These are phyloP conservation scores for Thymus quinquecostatus DNA, from an alignment of 257 asterid species.

Conservation along the genomic window DNA sequence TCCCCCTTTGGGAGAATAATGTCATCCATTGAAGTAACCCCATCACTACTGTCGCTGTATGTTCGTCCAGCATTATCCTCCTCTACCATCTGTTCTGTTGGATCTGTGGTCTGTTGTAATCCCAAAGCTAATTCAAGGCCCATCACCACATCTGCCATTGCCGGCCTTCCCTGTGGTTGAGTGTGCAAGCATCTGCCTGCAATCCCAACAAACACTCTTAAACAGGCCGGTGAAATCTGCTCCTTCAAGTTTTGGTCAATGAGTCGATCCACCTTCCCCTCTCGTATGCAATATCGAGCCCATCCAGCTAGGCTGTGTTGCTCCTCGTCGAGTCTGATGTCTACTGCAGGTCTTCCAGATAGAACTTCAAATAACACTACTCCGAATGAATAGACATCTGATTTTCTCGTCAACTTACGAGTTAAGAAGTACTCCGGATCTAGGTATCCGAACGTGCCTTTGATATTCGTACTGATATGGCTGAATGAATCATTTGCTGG, in stretches of 20 bases:
- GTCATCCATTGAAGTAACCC: constrained; percentile 51
- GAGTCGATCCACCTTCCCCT: constrained; percentile 54
- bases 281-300: constrained; percentile 63
- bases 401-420: constrained; percentile 53
- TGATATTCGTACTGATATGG: constrained; percentile 57
- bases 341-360: constrained; percentile 65
- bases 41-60: constrained; percentile 54
- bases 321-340: constrained; percentile 55
- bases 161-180: constrained; percentile 62
- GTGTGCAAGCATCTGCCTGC: constrained; percentile 64
- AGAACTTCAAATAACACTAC: constrained; percentile 71
- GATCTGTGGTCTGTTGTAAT: constrained; percentile 44
- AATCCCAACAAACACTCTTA: constrained; percentile 56
- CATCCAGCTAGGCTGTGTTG: constrained; percentile 60
- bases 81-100: constrained; percentile 41
- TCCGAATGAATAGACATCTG: constrained; percentile 74
- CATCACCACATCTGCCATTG: constrained; percentile 66
- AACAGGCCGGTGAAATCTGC: constrained; percentile 55
- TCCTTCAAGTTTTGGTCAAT: constrained; percentile 50
- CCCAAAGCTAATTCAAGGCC: constrained; percentile 53
- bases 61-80: constrained; percentile 41
- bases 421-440: constrained; percentile 73
- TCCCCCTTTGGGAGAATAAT: constrained; percentile 39
- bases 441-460: constrained; percentile 67
- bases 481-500: constrained; percentile 56